Conservation (phyloP, 1,139 yeast species). For the Pichia sp. region DNA sequence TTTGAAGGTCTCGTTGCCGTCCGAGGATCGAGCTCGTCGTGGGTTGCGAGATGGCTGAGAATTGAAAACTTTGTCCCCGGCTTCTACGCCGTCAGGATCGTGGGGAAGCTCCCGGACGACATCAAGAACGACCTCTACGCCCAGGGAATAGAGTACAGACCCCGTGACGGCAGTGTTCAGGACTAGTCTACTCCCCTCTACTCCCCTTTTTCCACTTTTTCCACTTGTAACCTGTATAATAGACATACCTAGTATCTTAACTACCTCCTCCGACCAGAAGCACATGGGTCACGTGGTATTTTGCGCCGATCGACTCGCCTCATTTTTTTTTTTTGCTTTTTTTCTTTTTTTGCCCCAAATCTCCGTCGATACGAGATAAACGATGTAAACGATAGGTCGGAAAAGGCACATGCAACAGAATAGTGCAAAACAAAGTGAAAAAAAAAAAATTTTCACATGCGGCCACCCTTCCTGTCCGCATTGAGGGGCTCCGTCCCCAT, state of each 20-base stretch:
- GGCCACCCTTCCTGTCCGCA: not conserved
- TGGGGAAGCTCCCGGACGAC: conserved; percentile 88
- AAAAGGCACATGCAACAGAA: not conserved
- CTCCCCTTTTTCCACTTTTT: not conserved
- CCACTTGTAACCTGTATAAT: not conserved
- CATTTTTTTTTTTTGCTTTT: too few species aligned
- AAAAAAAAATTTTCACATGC: not conserved
- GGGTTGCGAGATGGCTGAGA: conserved; percentile 98
- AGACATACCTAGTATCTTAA: not conserved
- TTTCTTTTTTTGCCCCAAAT: too few species aligned
- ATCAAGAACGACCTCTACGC: conserved; percentile 66
- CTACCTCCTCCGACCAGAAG: too few species aligned
- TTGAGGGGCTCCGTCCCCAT: not conserved
- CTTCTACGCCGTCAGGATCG: conserved; percentile 86
- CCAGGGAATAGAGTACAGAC: conserved; percentile 79
- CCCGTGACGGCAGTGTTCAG: conserved; percentile 85
- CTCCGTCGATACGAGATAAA: not conserved
- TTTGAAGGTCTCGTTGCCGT: conserved; percentile 94
- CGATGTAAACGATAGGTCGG: not conserved
- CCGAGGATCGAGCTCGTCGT: conserved; percentile 78
- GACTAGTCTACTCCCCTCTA: conserved; percentile 18
- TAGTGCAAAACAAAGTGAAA: not conserved
- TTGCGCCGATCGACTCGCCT: not conserved
- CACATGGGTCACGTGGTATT: not conserved
- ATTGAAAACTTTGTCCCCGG: conserved; percentile 89